A percentile compares a stretch with the other conserved stretches of the same genome.
These are phyloP conservation scores for Aspergillus sclerotialis DNA, from an alignment of 2,329 filamentous ascomycete species.

Conservation along the genomic window DNA sequence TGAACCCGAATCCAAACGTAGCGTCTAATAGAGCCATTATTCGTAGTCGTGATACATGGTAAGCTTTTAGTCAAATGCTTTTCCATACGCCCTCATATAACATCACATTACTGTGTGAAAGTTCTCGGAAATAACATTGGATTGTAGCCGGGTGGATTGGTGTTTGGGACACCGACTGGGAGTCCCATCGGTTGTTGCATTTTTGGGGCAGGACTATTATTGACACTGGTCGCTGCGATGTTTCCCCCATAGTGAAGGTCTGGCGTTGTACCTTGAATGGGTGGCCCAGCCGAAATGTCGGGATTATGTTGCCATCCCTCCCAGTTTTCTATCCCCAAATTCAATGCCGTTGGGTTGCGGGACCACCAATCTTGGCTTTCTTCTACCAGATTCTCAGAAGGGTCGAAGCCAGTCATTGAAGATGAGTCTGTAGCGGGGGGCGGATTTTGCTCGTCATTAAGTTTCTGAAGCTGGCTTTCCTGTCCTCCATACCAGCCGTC, in stretches of 20 bases:
- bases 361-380: constrained; percentile 62
- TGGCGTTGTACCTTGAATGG: constrained; percentile 9
- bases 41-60: constrained; percentile 1
- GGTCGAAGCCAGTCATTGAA: constrained; percentile 50
- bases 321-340: constrained; percentile 59
- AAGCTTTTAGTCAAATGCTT: background rate
- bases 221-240: constrained; percentile 1
- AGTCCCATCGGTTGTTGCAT: constrained; percentile 4
- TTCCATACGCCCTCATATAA: constrained; percentile 1
- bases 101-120: constrained; percentile 6
- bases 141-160: constrained; percentile 5
- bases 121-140: constrained; percentile 7
- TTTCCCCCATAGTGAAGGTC: constrained; percentile 8
- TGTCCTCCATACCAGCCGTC: constrained; percentile 29
- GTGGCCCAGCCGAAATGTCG: too few species aligned
- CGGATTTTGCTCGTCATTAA: constrained; percentile 15
- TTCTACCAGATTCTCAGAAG: constrained; percentile 53
- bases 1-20: too few species aligned
- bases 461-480: constrained; percentile 11
- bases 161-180: constrained; percentile 3
- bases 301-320: constrained; percentile 19
- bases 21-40: too few species aligned
- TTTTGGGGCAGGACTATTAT: constrained; percentile 3
- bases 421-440: constrained; percentile 35
- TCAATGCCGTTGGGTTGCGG: constrained; percentile 55